phyloP scores from a whole-genome alignment of 1,284 basidiomycete genomes.

The Psilocybe mexicana region DNA sequence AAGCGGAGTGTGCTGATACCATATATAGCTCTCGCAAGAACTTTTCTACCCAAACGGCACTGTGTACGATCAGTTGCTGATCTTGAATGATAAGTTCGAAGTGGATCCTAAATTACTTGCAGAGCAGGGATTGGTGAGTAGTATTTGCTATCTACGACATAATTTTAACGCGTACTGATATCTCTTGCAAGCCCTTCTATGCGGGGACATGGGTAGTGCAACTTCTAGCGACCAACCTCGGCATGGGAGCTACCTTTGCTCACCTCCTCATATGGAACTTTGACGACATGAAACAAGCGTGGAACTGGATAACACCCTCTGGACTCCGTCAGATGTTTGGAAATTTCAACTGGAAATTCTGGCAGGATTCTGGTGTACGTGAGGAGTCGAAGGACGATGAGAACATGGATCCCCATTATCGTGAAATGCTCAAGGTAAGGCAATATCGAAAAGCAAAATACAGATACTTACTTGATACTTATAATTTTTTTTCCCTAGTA shows the following conservation, averaged over 20 bases:
- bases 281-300: conserved; percentile 42
- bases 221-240: conserved; percentile 38
- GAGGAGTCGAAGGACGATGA: conserved; percentile 27
- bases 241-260: conserved; percentile 48
- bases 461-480: not conserved
- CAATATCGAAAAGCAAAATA: not conserved
- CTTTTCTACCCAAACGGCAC: conserved; percentile 54
- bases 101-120: conserved; percentile 45
- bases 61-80: conserved; percentile 45
- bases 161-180: not conserved
- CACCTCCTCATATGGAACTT: conserved; percentile 55
- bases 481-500: conserved; percentile 34
- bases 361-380: conserved; percentile 42
- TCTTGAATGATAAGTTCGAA: conserved; percentile 48
- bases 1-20: not conserved
- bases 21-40: conserved; percentile 42
- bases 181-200: conserved; percentile 30
- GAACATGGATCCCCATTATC: conserved; percentile 52
- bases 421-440: conserved; percentile 53
- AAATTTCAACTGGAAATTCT: conserved; percentile 45
- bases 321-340: conserved; percentile 32
- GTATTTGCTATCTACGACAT: conserved; percentile 12
- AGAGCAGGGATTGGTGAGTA: conserved; percentile 41
- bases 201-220: conserved; percentile 43
- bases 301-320: conserved; percentile 43